Conservation (phyloP, 2,329 filamentous ascomycete genomes). For the Aureobasidium uvarum region DNA sequence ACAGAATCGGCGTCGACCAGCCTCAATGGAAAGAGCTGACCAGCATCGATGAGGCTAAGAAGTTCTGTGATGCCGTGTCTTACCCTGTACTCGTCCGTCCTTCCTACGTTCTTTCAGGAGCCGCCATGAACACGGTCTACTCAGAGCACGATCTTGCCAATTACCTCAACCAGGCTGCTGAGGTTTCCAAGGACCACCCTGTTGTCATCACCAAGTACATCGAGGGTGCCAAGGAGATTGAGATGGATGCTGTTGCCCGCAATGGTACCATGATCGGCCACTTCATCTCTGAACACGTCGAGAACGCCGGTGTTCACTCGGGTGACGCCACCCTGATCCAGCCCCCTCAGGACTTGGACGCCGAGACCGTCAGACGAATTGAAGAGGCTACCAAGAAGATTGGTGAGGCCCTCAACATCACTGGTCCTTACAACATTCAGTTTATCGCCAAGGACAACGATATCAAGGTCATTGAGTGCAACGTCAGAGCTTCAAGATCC, state of each 20-base stretch:
- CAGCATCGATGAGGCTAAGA: slow-evolving; percentile 83
- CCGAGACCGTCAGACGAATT: slow-evolving; percentile 84
- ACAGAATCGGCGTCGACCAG: slow-evolving; percentile 91
- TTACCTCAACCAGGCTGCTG: slow-evolving; percentile 85
- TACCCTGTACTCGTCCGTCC: slow-evolving; percentile 95
- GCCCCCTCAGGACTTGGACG: slow-evolving; percentile 88
- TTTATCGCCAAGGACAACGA: slow-evolving; percentile 99
- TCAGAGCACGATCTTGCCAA: slow-evolving; percentile 86
- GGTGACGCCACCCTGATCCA: slow-evolving; percentile 95
- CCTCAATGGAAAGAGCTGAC: slow-evolving; percentile 98
- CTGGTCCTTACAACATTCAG: slow-evolving; percentile 97
- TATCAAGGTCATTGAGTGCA: slow-evolving; percentile 99
- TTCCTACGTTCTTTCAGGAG: slow-evolving; percentile 94
- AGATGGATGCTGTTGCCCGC: slow-evolving; percentile 96
- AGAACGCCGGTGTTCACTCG: slow-evolving; percentile 97
- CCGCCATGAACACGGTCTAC: slow-evolving; percentile 99
- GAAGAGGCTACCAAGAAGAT: slow-evolving; percentile 96
- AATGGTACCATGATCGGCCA: slow-evolving; percentile 89
- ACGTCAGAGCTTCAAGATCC: slow-evolving; percentile 90
- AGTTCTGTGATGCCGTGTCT: slow-evolving; percentile 82
- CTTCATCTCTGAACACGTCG: slow-evolving; percentile 97
- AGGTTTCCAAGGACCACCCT: slow-evolving; percentile 91
- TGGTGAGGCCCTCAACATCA: slow-evolving; percentile 88
- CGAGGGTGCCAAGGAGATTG: slow-evolving; percentile 98
- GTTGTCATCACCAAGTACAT: slow-evolving; percentile 99